Base-by-base conservation (phyloP, 345 rosid species). In the Balakata baccata region DNA sequence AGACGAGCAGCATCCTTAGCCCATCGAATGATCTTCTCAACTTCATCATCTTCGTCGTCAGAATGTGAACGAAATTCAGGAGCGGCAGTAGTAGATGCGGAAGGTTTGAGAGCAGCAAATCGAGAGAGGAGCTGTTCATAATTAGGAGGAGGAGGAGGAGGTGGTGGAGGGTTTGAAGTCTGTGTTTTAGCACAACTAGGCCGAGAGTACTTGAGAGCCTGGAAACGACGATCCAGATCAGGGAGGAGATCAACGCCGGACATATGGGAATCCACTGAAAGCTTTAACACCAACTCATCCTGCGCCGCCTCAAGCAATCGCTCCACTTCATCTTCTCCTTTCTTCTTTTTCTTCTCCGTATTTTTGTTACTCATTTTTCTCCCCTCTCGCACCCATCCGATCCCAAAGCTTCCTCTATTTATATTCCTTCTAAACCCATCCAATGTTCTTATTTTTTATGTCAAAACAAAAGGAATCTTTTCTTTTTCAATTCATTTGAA, bases 1-100 rank as follows among this genome's bases (percentile, higher is more conserved):
- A 94, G 90, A 65, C 92, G 92, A 25, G 94, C 94, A 45, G 96
- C 91, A 68, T 93, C 97, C 56, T 29, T 80, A 51, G 98, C 97
- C 97, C 98, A 93, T 14, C 75, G 88, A 37, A 91, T 89, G 66
- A 90, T 71, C 82, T 89, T 93, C 82, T 90, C 92, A 22, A 93
- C 97, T 80, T 91, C 87, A 47, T 82, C 92, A 3, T 87, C 94
- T 43, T 86, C 34, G 34, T 29, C 34, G 34, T 29, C 34, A 29
- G 34, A 29, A 29, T 29, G 34, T 29, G 34, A 2, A 29, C 2
- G 34, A 29, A 29, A 29, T 29, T 29, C 34, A 29, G 34, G 34
- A 29, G 34, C 34, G 34, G 34, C 34, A 29, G 34, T 1, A 1
- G 20, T 1, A 3, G 86, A 73, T 73, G 37, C 68, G 53, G 83